A percentile compares a stretch with the other conserved stretches of the same genome.
phyloP scores from a whole-genome alignment of 2,329 filamentous ascomycete genomes.

The Aureobasidium sp. region DNA sequence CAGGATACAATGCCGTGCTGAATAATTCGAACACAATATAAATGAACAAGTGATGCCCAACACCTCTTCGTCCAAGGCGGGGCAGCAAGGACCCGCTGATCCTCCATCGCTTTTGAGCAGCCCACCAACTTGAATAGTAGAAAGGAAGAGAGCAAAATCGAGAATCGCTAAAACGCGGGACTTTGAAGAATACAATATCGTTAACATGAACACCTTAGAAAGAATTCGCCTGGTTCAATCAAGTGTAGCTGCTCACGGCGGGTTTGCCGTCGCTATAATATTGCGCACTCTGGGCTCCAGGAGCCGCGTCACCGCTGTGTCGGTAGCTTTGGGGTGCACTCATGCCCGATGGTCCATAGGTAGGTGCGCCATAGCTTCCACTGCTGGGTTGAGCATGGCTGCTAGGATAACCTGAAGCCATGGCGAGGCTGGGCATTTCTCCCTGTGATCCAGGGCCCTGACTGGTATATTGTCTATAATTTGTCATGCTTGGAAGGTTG shows the following conservation, averaged over 20 bases:
- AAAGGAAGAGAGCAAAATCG: neutral
- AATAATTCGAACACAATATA: neutral
- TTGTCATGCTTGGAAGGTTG: constrained; percentile 2
- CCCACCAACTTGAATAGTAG: neutral
- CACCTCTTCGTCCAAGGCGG: neutral
- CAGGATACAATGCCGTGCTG: too few relatives aligned
- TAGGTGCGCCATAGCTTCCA: neutral
- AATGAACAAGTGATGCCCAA: constrained; percentile 9
- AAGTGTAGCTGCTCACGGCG: constrained; percentile 5
- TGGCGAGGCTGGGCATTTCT: constrained; percentile 9
- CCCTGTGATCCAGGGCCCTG: constrained; percentile 3
- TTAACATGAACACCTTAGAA: neutral
- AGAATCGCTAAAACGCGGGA: neutral
- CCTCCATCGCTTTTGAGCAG: neutral
- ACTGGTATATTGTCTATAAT: constrained; percentile 7
- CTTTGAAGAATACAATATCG: neutral
- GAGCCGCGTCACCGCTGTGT: neutral
- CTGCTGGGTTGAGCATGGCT: neutral
- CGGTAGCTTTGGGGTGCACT: constrained; percentile 3
- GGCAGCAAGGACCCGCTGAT: too few relatives aligned
- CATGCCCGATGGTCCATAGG: neutral
- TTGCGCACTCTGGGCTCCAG: neutral
- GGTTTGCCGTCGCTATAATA: constrained; percentile 11
- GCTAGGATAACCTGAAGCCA: constrained; percentile 12
- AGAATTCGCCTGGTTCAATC: neutral